These are phyloP conservation scores for Cichorium intybus DNA, from an alignment of 140 eudicot genomes.

Conservation along the genomic window DNA sequence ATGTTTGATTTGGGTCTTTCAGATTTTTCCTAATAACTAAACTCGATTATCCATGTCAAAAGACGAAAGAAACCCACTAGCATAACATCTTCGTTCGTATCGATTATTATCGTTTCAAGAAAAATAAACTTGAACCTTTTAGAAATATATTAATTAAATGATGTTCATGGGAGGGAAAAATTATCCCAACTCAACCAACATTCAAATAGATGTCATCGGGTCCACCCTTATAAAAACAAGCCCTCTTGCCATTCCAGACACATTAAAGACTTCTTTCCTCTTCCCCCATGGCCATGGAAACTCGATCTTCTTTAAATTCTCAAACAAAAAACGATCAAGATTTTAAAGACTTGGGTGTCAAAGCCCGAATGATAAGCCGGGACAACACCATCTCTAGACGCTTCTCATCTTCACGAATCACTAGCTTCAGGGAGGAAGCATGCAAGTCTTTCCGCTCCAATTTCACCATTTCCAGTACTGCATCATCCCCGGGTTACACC, in stretches of 20 bases:
- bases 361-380: conserved; percentile 64
- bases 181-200: conserved; percentile 21
- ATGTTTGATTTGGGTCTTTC: too few species aligned
- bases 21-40: too few species aligned
- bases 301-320: conserved; percentile 30
- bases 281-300: conserved; percentile 24
- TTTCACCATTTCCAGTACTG: conserved; percentile 76
- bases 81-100: too few species aligned
- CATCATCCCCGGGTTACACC: conserved; percentile 89
- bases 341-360: conserved; percentile 63
- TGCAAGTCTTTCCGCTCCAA: conserved; percentile 61
- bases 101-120: too few species aligned
- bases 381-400: conserved; percentile 80
- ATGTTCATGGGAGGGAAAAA: background rate
- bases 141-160: background rate
- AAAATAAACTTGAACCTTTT: background rate
- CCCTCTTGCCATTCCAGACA: conserved; percentile 12
- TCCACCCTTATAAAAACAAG: conserved; percentile 28
- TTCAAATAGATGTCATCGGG: conserved; percentile 25
- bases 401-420: conserved; percentile 61
- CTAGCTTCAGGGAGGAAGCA: conserved; percentile 64
- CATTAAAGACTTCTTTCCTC: conserved; percentile 17
- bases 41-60: too few species aligned
- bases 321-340: conserved; percentile 43
- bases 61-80: too few species aligned